phyloP scores from a whole-genome alignment of 2,329 filamentous ascomycete genomes.

The Ceratocystiopsis sp. region DNA sequence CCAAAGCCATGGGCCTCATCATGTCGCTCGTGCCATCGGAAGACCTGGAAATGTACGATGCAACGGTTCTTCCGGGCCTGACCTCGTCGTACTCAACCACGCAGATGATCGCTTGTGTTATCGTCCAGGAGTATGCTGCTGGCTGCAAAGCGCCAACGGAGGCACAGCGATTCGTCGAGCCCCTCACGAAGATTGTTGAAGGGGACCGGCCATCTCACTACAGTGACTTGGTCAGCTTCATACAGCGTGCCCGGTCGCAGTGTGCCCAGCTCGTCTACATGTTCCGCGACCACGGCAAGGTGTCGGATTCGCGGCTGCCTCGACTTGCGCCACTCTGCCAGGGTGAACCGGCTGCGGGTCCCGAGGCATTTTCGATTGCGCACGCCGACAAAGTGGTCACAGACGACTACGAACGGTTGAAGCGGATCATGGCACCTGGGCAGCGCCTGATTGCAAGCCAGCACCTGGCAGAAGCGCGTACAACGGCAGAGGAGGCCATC shows the following conservation, averaged over 20 bases:
- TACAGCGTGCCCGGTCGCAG: conserved; percentile 78
- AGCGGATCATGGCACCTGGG: conserved; percentile 74
- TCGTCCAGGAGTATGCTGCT: conserved; percentile 78
- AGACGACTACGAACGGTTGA: conserved; percentile 74
- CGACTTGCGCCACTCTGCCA: conserved; percentile 80
- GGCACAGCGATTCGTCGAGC: conserved; percentile 42
- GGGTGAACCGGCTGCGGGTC: conserved; percentile 79
- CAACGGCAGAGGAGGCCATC: conserved; percentile 53
- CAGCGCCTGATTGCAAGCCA: conserved; percentile 72
- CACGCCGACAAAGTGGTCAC: conserved; percentile 78
- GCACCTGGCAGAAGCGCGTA: conserved; percentile 60
- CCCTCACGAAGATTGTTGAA: conserved; percentile 63
- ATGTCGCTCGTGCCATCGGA: conserved; percentile 59
- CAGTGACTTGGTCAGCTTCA: conserved; percentile 74
- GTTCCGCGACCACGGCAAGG: conserved; percentile 81
- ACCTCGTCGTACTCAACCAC: conserved; percentile 65
- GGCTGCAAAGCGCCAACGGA: conserved; percentile 27
- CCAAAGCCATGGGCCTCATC: conserved; percentile 69
- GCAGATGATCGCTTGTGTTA: conserved; percentile 65
- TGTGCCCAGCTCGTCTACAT: conserved; percentile 80
- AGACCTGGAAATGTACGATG: conserved; percentile 46
- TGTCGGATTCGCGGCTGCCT: conserved; percentile 58
- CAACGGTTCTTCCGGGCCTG: conserved; percentile 47
- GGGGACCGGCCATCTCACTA: conserved; percentile 68
- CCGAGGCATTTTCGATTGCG: conserved; percentile 74